Base-by-base conservation (phyloP, 2,329 filamentous ascomycete species). In the Botryotinia convoluta region DNA sequence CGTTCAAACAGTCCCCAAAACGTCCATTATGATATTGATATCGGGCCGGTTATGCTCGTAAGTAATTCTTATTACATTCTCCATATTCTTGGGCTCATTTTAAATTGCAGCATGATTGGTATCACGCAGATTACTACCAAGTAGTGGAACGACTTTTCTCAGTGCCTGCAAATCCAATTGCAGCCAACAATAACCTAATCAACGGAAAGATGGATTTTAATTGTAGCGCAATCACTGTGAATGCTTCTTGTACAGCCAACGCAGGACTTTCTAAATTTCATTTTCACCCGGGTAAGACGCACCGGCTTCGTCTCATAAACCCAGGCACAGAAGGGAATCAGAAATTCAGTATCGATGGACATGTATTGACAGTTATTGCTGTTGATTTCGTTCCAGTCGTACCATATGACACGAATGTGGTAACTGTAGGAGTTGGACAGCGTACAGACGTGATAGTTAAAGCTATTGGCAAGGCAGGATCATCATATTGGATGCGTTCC, bases 281-380 rank as follows among this genome's bases (percentile, higher is more conserved):
- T 77, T 81, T 90, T 8, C 79, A 85, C n/a, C 84, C 86, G 2
- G 86, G 87, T 2, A 85, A 87, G 69, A 86, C 85, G 1, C 92
- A 93, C 76, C 87, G 90, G 59, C 83, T 94, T 65, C 88, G 91
- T 18, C 85, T 93, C 76, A 84, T 92, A 75, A 93, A 94, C 74
- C 87, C 91, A 14, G 92, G 90, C 18, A 90, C 89, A 0, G 92
- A 92, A 78, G 90, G 91, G 1, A 89, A 90, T 78, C 91, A 93
- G 75, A 91, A 93, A 78, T 85, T 94, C 44, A 89, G 89, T 79
- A 85, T 93, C 62, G 91, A 93, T 76, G 87, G 88, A 65, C 92
- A 93, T 76, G 83, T 82, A 20, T 89, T 92, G 80, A 84, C 83
- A 48, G 83, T 93, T 65, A 88, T 91, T 14, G 91, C 93, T 79